A percentile compares a stretch with the other conserved stretches of the same genome.
Conservation (phyloP, 805 yeast genomes). For the Ogataea siamensis region DNA sequence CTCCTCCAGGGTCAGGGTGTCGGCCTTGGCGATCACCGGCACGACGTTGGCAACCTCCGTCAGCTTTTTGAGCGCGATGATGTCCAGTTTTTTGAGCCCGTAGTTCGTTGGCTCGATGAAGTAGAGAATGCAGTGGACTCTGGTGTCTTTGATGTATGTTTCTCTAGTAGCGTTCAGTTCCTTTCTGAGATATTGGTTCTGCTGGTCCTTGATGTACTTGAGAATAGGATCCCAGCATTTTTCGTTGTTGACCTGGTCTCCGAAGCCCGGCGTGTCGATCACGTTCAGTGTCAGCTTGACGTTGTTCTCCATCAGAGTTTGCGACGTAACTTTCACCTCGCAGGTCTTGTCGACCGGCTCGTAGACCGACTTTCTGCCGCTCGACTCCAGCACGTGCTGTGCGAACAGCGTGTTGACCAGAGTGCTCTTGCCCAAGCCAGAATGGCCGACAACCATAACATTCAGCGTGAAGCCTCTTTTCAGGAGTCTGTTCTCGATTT, state of each 20-base stretch:
- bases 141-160: constrained; percentile 72
- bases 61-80: constrained; percentile 76
- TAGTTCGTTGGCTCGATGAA: constrained; percentile 86
- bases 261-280: constrained; percentile 97
- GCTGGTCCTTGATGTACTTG: constrained; percentile 93
- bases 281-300: constrained; percentile 83
- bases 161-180: constrained; percentile 96
- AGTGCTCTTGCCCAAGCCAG: constrained; percentile 95
- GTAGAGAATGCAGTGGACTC: constrained; percentile 91
- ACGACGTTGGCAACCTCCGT: constrained; percentile 90
- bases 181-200: constrained; percentile 83
- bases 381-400: constrained; percentile 68
- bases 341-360: constrained; percentile 85
- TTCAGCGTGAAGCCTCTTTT: constrained; percentile 94
- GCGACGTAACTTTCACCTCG: constrained; percentile 73
- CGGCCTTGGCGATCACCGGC: constrained; percentile 94
- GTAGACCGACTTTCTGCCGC: constrained; percentile 63
- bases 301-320: constrained; percentile 75
- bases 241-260: constrained; percentile 93
- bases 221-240: constrained; percentile 96
- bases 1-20: constrained; percentile 83
- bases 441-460: constrained; percentile 88
- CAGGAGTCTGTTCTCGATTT: constrained; percentile 87
- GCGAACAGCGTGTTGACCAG: constrained; percentile 87
- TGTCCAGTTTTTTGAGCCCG: constrained; percentile 81